phyloP scores from a whole-genome alignment of 2,329 filamentous ascomycete species.

The Thelonectria rubi region DNA sequence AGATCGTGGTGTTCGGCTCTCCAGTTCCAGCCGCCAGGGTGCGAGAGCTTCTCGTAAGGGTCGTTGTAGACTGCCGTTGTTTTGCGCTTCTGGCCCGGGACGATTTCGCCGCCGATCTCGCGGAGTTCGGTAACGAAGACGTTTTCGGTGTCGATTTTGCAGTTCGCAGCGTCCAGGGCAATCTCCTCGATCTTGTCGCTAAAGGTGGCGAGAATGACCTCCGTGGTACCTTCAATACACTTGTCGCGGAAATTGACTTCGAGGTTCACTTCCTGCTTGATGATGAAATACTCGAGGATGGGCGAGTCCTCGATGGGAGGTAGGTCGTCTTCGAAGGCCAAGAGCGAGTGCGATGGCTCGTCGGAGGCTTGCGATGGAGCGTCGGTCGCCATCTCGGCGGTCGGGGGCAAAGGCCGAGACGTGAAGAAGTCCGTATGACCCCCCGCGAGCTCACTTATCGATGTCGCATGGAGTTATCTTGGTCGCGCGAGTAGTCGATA shows the following conservation, averaged over 20 bases:
- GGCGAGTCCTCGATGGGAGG: constrained; percentile 48
- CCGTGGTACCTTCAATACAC: constrained; percentile 78
- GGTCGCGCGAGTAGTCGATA: not conserved
- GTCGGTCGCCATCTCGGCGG: constrained; percentile 30
- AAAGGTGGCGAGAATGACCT: constrained; percentile 78
- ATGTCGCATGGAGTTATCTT: constrained; percentile 36
- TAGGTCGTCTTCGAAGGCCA: constrained; percentile 46
- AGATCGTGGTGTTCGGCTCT: constrained; percentile 79
- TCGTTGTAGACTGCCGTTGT: constrained; percentile 63
- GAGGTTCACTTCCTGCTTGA: constrained; percentile 87
- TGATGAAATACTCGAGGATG: constrained; percentile 61
- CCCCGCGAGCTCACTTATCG: constrained; percentile 37
- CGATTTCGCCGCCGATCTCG: constrained; percentile 47
- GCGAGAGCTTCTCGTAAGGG: constrained; percentile 71
- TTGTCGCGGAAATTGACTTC: constrained; percentile 86
- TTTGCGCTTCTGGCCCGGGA: constrained; percentile 50
- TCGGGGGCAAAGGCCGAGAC: constrained; percentile 30
- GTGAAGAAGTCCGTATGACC: constrained; percentile 39
- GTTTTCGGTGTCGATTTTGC: constrained; percentile 62
- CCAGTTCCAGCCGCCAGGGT: constrained; percentile 69
- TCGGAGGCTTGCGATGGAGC: constrained; percentile 33
- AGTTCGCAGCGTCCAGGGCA: constrained; percentile 69
- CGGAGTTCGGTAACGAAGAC: constrained; percentile 60
- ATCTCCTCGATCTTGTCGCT: constrained; percentile 67
- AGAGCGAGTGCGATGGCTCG: constrained; percentile 41